These are phyloP conservation scores for Lophium mytilinum DNA, from an alignment of 495 filamentous ascomycete genomes.

Conservation along the genomic window DNA sequence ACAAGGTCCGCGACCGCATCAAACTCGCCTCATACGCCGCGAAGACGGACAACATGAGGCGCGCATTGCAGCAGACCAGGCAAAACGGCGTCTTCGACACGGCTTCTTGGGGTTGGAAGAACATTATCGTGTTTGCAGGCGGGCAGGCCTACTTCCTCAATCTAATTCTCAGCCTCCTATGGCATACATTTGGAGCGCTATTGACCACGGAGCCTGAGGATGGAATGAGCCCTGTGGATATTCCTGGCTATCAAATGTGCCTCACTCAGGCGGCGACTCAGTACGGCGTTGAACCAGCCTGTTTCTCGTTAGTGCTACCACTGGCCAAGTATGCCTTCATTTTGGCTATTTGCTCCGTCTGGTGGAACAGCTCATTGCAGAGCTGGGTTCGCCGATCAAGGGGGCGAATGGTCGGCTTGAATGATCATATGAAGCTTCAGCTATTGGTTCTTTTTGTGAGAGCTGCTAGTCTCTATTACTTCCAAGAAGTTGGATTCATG, in stretches of 20 bases:
- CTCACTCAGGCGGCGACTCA: slow-evolving; percentile 24
- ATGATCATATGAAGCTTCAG: slow-evolving; percentile 63
- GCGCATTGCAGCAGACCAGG: slow-evolving; percentile 60
- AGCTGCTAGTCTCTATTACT: slow-evolving; percentile 43
- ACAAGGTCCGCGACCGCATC: slow-evolving; percentile 55
- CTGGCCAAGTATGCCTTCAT: slow-evolving; percentile 42
- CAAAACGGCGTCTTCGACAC: slow-evolving; percentile 25
- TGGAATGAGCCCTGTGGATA: background rate
- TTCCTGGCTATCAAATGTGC: slow-evolving; percentile 17
- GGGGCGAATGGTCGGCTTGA: slow-evolving; percentile 55
- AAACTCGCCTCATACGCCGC: slow-evolving; percentile 64
- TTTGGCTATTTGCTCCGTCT: slow-evolving; percentile 50
- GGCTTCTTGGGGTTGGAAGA: slow-evolving; percentile 42
- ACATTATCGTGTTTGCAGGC: slow-evolving; percentile 39
- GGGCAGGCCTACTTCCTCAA: slow-evolving; percentile 48
- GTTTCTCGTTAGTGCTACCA: background rate
- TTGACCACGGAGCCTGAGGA: slow-evolving; percentile 2
- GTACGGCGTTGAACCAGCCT: slow-evolving; percentile 6
- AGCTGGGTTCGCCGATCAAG: slow-evolving; percentile 55
- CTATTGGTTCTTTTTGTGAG: slow-evolving; percentile 52
- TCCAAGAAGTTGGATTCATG: slow-evolving; percentile 37
- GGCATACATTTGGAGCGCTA: slow-evolving; percentile 40
- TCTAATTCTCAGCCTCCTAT: slow-evolving; percentile 40
- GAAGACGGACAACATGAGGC: slow-evolving; percentile 65
- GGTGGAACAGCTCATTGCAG: slow-evolving; percentile 71